These are phyloP conservation scores for Dalbergia cochinchinensis DNA, from an alignment of 306 rosid genomes.

Conservation along the genomic window DNA sequence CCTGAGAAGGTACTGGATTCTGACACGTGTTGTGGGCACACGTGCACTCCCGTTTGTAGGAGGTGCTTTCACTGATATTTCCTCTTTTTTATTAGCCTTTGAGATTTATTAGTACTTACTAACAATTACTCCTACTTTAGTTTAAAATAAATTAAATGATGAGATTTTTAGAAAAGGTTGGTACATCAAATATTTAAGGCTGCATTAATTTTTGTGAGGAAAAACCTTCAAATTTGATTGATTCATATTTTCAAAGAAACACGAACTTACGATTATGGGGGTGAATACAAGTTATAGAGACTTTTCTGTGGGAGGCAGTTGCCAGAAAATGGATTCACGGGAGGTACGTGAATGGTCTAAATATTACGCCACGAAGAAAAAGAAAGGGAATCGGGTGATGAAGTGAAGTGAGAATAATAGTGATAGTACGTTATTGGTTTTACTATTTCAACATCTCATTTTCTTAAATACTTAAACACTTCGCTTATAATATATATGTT, in stretches of 20 bases:
- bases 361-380: slow-evolving; percentile 46
- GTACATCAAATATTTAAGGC: not conserved
- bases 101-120: too few relatives aligned
- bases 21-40: slow-evolving; percentile 58
- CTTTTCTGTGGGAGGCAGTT: slow-evolving; percentile 16
- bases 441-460: too few relatives aligned
- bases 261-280: not conserved
- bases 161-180: not conserved
- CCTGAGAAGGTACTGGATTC: not conserved
- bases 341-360: slow-evolving; percentile 44
- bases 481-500: too few relatives aligned
- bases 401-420: not conserved
- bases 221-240: not conserved
- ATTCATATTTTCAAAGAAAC: not conserved
- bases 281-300: not conserved
- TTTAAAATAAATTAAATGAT: not conserved
- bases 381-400: slow-evolving; percentile 21
- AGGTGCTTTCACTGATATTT: slow-evolving; percentile 33
- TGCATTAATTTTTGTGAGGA: not conserved
- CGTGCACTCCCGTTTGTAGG: slow-evolving; percentile 53
- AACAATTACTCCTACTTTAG: not conserved
- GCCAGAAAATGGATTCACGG: slow-evolving; percentile 46
- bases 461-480: too few relatives aligned
- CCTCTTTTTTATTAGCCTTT: not conserved
- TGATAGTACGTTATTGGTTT: too few relatives aligned